These are phyloP conservation scores for Aureobasidium pullulans DNA, from an alignment of 2,329 filamentous ascomycete genomes.

Conservation along the genomic window DNA sequence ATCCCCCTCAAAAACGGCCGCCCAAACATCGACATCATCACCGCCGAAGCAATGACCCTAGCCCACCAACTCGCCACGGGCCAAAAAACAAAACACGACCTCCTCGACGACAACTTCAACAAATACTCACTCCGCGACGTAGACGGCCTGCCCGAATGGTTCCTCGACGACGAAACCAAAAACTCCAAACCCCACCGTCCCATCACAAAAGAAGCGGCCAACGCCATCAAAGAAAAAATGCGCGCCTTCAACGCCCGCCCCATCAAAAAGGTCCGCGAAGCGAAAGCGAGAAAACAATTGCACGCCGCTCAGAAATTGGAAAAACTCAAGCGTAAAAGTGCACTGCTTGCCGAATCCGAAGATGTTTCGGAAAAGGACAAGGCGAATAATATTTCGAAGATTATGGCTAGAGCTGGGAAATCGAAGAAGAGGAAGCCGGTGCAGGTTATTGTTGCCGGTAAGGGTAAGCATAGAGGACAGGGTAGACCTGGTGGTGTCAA, in stretches of 20 bases:
- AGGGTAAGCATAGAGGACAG: conserved; percentile 74
- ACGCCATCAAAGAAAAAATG: conserved; percentile 89
- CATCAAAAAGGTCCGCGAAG: conserved; percentile 98
- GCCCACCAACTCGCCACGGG: conserved; percentile 87
- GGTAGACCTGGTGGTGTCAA: conserved; percentile 87
- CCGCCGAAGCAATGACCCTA: conserved; percentile 97
- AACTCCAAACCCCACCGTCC: conserved; percentile 82
- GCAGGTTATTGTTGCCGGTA: conserved; percentile 81
- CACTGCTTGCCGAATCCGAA: conserved; percentile 79
- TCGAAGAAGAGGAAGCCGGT: conserved; percentile 80
- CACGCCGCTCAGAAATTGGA: conserved; percentile 85
- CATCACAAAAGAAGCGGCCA: conserved; percentile 82
- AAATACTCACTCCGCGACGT: conserved; percentile 83
- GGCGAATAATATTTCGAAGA: conserved; percentile 69
- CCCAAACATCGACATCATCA: conserved; percentile 92
- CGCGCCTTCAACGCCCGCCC: conserved; percentile 89
- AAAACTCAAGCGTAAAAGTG: conserved; percentile 96
- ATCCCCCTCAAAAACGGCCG: conserved; percentile 49
- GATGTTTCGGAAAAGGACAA: conserved; percentile 95
- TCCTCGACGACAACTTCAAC: conserved; percentile 90
- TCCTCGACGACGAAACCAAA: conserved; percentile 80
- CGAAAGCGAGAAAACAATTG: conserved; percentile 93
- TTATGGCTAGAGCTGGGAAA: conserved; percentile 74
- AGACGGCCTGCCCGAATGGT: conserved; percentile 94
- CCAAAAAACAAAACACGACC: conserved; percentile 67